A percentile compares a stretch with the other conserved stretches of the same genome.
Conservation (phyloP, 2,329 filamentous ascomycete genomes). For the Ceratocystis alfenasii region DNA sequence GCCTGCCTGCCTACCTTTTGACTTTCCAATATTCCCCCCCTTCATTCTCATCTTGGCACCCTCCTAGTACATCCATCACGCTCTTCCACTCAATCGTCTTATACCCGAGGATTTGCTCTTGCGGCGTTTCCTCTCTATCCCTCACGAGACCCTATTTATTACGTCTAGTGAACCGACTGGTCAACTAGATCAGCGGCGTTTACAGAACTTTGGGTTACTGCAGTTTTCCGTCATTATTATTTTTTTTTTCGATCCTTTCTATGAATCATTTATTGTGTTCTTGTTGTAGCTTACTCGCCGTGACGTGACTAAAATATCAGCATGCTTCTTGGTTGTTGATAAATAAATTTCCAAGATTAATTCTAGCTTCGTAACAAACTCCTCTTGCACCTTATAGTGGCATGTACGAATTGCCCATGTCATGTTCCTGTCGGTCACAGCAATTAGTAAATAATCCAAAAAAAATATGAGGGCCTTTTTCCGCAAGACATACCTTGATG, state of each 20-base stretch:
- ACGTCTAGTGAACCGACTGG: conserved; percentile 6
- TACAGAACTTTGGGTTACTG: background rate
- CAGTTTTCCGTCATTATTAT: conserved; percentile 19
- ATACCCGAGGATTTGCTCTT: background rate
- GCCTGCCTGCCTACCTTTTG: background rate
- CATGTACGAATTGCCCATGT: conserved; percentile 50
- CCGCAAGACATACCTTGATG: conserved; percentile 53
- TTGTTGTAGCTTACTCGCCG: background rate
- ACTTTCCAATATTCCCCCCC: background rate
- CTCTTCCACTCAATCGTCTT: background rate
- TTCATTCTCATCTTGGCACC: background rate
- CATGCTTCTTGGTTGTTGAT: background rate
- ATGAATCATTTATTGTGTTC: conserved; percentile 17
- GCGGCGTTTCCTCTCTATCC: background rate
- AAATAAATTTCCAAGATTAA: background rate
- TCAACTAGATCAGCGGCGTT: conserved; percentile 8
- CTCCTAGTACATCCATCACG: background rate
- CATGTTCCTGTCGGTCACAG: conserved; percentile 43
- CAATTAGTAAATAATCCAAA: conserved; percentile 11
- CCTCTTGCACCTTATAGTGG: conserved; percentile 5
- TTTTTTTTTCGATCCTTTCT: conserved; percentile 14
- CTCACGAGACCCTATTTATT: background rate
- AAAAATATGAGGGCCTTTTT: conserved; percentile 9
- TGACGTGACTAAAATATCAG: background rate
- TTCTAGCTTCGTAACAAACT: background rate